Evolutionary conservation across 1,284 basidiomycete genomes (phyloP).

Genomic region (Macrocystidia cucumis): DNA sequence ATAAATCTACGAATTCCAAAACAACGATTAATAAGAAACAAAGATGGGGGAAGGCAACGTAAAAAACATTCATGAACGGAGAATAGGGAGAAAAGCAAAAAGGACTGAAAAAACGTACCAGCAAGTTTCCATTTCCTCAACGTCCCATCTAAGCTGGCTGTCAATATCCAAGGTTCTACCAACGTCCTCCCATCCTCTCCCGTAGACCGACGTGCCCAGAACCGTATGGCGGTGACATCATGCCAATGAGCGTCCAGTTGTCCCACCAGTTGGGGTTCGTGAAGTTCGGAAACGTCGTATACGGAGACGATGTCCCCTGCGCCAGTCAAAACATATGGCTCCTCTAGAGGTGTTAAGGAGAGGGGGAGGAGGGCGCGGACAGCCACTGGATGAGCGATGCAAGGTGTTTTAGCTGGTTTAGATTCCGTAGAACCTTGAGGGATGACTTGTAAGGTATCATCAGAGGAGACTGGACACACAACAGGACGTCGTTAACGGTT

Average conservation of each 20-base stretch:
- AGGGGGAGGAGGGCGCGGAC: slow-evolving; percentile 73
- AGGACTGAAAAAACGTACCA: slow-evolving; percentile 37
- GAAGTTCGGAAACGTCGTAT: slow-evolving; percentile 57
- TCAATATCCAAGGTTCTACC: slow-evolving; percentile 73
- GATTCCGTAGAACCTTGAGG: slow-evolving; percentile 17
- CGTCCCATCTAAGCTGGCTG: slow-evolving; percentile 79
- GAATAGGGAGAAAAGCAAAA: too few species aligned
- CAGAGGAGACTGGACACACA: slow-evolving; percentile 65
- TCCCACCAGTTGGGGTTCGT: slow-evolving; percentile 59
- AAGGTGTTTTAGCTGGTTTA: slow-evolving; percentile 21
- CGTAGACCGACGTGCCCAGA: slow-evolving; percentile 55
- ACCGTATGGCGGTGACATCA: slow-evolving; percentile 66
- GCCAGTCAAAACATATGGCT: slow-evolving; percentile 72
- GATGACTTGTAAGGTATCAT: slow-evolving; percentile 71
- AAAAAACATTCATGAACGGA: too few species aligned
- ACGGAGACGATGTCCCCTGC: slow-evolving; percentile 76
- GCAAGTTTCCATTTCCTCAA: slow-evolving; percentile 74
- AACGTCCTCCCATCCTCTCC: slow-evolving; percentile 34
- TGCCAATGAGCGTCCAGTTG: slow-evolving; percentile 83
- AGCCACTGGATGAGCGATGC: slow-evolving; percentile 57
- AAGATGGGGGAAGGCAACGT: too few species aligned
- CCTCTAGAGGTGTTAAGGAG: slow-evolving; percentile 45
- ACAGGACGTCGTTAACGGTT: slow-evolving; percentile 1
- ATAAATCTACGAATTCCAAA: too few species aligned
- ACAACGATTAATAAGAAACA: too few species aligned